Base-by-base conservation (phyloP, 140 eudicot species). In the Senecio squalidus region DNA sequence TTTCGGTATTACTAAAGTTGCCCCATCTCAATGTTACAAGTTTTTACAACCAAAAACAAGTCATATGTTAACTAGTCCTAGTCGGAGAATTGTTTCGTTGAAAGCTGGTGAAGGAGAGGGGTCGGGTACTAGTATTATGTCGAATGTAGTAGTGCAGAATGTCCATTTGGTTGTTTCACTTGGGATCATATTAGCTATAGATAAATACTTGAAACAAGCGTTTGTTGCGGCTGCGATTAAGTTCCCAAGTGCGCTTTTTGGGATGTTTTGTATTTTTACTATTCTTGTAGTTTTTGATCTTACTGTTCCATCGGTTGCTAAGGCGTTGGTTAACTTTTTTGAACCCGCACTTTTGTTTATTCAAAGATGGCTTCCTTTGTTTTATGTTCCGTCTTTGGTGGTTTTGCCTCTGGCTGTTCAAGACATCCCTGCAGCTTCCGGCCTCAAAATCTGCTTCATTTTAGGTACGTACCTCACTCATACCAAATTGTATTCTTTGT, bases 301-400 rank as follows among this genome's bases (percentile, higher is more conserved):
- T 20, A 73, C 77, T 15, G 45, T 84, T 60, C 98, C 98, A 4
- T 82, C 77, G 5, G 96, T 94, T n/a, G 98, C 98, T 1, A 71
- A 70, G 9, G 57, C 74, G 46, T 62, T 92, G 75, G 62, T 79
- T 79, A 80, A 73, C 69, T 87, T 92, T 59, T 92, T 92, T 49
- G 80, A 92, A 81, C 98, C 98, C 45, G 98, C 98, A 22, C 81
- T 86, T 41, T 41, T 87, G 80, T 92, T 92, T 48, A 92, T 92
- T 36, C 98, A 87, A 69, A 77, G 98, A 74, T 92, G 98, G 98
- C 83, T 92, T 57, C 98, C 98, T 7, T 55, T 92, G 86, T 92
- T 92, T 72, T 92, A 92, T 63, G 98, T 92, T 21, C 98, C 98
- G 10, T 92, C 96, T 1, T 72, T 92, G 79, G 98, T 92, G 9